Conservation (phyloP, 2,329 filamentous ascomycete species). For the Rutstroemia sp. region DNA sequence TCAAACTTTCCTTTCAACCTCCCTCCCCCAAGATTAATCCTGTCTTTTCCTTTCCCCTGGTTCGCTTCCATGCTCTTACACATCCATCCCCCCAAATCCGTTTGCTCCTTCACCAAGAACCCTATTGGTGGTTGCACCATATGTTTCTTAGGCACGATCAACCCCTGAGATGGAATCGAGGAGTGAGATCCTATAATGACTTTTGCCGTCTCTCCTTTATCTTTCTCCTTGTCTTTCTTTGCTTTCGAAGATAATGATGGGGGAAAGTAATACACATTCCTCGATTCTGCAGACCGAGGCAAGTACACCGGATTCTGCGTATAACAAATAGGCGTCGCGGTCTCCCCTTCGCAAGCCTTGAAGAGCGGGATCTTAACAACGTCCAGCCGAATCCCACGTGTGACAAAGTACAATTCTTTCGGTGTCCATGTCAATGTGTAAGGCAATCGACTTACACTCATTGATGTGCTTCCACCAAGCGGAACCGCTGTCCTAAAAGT, state of each 20-base stretch:
- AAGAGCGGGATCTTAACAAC: constrained; percentile 1
- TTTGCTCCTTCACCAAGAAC: not conserved
- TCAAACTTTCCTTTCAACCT: constrained; percentile 5
- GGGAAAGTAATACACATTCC: constrained; percentile 4
- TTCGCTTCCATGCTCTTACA: not conserved
- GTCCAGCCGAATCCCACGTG: not conserved
- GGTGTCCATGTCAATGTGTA: not conserved
- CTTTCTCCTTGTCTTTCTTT: not conserved
- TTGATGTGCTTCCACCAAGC: not conserved
- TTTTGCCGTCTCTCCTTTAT: not conserved
- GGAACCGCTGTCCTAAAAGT: not conserved
- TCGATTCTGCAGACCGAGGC: not conserved
- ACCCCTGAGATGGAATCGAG: not conserved
- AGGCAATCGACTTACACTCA: not conserved
- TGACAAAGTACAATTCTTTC: not conserved
- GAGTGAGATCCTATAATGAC: not conserved
- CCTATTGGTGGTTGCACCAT: not conserved
- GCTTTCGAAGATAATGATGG: not conserved
- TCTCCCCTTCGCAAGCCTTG: not conserved
- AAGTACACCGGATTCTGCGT: not conserved
- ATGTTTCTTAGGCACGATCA: not conserved
- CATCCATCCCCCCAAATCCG: constrained; percentile 1
- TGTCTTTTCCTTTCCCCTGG: not conserved
- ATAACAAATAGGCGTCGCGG: not conserved
- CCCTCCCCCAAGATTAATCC: not conserved